Conservation (phyloP, 2,329 filamentous ascomycete species). For the Exophiala sp. region DNA sequence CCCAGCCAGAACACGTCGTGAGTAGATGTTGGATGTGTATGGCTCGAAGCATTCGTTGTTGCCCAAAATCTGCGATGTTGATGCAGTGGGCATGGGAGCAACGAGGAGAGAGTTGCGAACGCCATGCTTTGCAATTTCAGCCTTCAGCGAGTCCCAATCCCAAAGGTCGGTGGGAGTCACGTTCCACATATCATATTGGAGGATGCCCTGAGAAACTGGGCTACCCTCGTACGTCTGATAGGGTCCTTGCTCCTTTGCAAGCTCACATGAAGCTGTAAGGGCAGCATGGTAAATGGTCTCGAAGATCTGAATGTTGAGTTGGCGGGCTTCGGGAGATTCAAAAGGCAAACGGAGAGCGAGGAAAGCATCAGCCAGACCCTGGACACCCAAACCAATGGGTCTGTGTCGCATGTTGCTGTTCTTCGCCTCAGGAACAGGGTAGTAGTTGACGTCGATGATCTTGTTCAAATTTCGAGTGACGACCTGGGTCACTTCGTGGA, state of each 20-base stretch:
- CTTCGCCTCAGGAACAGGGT: conserved; percentile 88
- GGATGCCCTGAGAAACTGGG: conserved; percentile 88
- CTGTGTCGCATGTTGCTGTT: conserved; percentile 98
- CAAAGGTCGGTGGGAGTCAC: conserved; percentile 90
- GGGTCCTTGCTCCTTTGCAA: conserved; percentile 77
- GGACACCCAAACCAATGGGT: conserved; percentile 93
- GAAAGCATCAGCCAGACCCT: conserved; percentile 97
- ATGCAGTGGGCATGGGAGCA: conserved; percentile 96
- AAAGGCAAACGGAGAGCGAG: conserved; percentile 94
- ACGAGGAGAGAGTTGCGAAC: conserved; percentile 93
- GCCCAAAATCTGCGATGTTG: conserved; percentile 94
- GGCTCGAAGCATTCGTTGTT: conserved; percentile 99
- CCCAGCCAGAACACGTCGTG: conserved; percentile 91
- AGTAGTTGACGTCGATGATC: conserved; percentile 98
- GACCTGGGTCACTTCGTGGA: conserved; percentile 90
- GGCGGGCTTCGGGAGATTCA: conserved; percentile 87
- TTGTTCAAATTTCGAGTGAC: conserved; percentile 95
- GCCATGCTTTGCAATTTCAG: conserved; percentile 86
- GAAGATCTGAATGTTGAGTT: conserved; percentile 97
- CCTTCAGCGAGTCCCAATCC: conserved; percentile 91
- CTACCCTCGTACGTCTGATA: conserved; percentile 92
- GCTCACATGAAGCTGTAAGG: conserved; percentile 79
- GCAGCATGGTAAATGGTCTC: conserved; percentile 99
- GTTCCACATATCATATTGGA: conserved; percentile 99
- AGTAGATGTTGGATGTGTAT: conserved; percentile 99